A percentile compares a stretch with the other conserved stretches of the same genome.
These are phyloP conservation scores for Brachypodium distachyon DNA, from an alignment of 202 grass and related monocot genomes.

Conservation along the genomic window DNA sequence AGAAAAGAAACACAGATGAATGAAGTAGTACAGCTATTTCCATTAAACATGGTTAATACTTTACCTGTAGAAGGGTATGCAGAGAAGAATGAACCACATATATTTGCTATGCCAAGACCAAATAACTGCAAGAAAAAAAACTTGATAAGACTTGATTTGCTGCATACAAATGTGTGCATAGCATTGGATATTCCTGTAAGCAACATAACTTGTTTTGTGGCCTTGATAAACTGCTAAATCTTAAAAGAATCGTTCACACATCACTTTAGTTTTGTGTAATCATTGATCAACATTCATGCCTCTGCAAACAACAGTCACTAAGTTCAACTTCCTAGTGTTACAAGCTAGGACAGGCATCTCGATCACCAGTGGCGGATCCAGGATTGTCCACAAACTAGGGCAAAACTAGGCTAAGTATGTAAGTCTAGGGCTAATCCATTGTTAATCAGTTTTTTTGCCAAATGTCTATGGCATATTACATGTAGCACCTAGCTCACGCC, in stretches of 20 bases:
- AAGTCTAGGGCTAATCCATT: too few species aligned
- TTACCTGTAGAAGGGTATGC: constrained; percentile 88
- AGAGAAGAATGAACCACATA: constrained; percentile 91
- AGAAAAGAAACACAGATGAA: neutral
- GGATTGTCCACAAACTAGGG: too few species aligned
- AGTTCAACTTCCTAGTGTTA: neutral
- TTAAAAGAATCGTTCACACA: neutral
- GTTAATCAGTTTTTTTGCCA: too few species aligned
- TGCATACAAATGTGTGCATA: neutral
- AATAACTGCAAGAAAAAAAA: constrained; percentile 58
- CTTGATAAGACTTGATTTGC: constrained; percentile 8
- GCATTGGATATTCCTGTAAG: neutral
- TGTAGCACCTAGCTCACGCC: too few species aligned
- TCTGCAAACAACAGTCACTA: neutral
- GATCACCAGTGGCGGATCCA: too few species aligned
- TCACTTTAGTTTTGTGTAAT: neutral
- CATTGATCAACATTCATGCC: neutral
- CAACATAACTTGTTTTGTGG: neutral
- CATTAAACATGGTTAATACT: constrained; percentile 18
- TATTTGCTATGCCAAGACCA: constrained; percentile 90
- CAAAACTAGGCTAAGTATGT: too few species aligned
- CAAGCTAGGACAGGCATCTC: neutral
- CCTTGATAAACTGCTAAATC: neutral
- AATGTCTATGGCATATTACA: too few species aligned
- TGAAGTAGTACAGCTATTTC: neutral